Conservation (phyloP, 352 stramenopile species). For the Globisporangium yorkense region DNA sequence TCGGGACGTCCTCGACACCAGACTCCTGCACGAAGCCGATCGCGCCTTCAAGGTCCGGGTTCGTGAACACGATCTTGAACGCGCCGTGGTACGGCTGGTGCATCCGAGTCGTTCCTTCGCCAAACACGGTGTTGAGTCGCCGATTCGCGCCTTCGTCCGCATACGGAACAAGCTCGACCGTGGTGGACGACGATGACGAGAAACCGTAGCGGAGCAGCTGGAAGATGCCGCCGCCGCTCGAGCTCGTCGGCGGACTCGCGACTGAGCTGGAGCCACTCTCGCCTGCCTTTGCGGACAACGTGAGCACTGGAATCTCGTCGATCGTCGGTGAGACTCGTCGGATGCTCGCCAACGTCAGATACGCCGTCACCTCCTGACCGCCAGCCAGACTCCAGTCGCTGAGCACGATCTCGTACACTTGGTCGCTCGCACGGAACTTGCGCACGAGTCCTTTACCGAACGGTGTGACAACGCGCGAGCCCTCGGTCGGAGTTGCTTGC, state of each 20-base stretch:
- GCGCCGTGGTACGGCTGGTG: slow-evolving; percentile 35
- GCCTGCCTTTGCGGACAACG: slow-evolving; percentile 18
- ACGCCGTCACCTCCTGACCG: slow-evolving; percentile 38
- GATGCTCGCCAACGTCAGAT: slow-evolving; percentile 42
- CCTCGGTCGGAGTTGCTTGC: slow-evolving; percentile 16
- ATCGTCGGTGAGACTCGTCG: slow-evolving; percentile 18
- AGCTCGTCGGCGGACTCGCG: slow-evolving; percentile 23
- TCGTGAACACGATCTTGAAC: slow-evolving; percentile 41
- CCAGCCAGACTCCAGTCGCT: slow-evolving; percentile 41
- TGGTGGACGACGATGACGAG: slow-evolving; percentile 10
- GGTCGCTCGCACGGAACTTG: slow-evolving; percentile 33
- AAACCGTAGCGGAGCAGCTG: slow-evolving; percentile 65
- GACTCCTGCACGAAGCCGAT: slow-evolving; percentile 48
- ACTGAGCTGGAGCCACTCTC: background rate
- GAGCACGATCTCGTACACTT: slow-evolving; percentile 45
- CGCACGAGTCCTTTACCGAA: slow-evolving; percentile 58
- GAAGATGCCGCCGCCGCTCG: slow-evolving; percentile 45
- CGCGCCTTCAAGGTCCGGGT: slow-evolving; percentile 32
- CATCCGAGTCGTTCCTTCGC: slow-evolving; percentile 45
- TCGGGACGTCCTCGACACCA: slow-evolving; percentile 27
- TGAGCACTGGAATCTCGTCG: slow-evolving; percentile 31
- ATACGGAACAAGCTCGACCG: slow-evolving; percentile 21
- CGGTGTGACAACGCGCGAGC: slow-evolving; percentile 39
- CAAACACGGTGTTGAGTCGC: slow-evolving; percentile 53
- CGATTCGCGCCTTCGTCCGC: slow-evolving; percentile 35